A percentile compares a stretch with the other conserved stretches of the same genome.
These are phyloP conservation scores for Tricholoma saponaceum DNA, from an alignment of 768 basidiomycete genomes.

Conservation along the genomic window DNA sequence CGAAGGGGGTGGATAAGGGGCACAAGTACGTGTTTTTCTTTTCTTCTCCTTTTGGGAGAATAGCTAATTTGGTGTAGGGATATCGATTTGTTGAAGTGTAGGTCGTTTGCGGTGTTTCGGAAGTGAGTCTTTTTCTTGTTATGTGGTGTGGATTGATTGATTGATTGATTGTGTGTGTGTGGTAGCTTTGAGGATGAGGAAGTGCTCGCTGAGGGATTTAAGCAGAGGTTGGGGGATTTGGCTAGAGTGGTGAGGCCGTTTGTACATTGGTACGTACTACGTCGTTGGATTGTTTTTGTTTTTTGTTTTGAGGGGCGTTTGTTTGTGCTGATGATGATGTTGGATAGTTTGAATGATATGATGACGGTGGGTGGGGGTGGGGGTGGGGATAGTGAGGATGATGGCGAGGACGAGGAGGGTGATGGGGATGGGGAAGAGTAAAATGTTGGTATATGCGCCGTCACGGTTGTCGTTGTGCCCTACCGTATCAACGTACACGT, in stretches of 20 bases:
- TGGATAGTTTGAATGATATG: slow-evolving; percentile 67
- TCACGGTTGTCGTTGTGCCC: too few species aligned
- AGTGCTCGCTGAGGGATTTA: slow-evolving; percentile 65
- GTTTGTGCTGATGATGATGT: background rate
- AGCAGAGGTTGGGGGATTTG: slow-evolving; percentile 52
- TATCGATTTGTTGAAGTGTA: slow-evolving; percentile 87
- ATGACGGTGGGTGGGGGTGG: slow-evolving; percentile 51
- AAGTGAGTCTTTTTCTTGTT: slow-evolving; percentile 34
- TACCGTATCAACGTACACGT: too few species aligned
- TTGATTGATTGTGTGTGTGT: slow-evolving; percentile 17
- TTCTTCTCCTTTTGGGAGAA: background rate
- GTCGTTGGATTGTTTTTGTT: slow-evolving; percentile 28
- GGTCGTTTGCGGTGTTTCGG: slow-evolving; percentile 68
- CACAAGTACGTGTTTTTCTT: slow-evolving; percentile 50
- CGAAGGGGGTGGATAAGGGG: slow-evolving; percentile 83
- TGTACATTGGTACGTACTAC: slow-evolving; percentile 83
- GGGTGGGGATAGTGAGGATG: slow-evolving; percentile 20
- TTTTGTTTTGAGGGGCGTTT: background rate
- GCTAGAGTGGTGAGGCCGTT: slow-evolving; percentile 63
- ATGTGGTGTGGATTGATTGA: background rate
- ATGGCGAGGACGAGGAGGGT: slow-evolving; percentile 16
- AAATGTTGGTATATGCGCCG: background rate
- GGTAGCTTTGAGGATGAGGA: slow-evolving; percentile 71
- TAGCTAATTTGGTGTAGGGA: slow-evolving; percentile 43
- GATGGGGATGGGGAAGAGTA: background rate